Evolutionary conservation across 2,329 filamentous ascomycete genomes (phyloP).

Genomic region (Dactylellina leptospora): DNA sequence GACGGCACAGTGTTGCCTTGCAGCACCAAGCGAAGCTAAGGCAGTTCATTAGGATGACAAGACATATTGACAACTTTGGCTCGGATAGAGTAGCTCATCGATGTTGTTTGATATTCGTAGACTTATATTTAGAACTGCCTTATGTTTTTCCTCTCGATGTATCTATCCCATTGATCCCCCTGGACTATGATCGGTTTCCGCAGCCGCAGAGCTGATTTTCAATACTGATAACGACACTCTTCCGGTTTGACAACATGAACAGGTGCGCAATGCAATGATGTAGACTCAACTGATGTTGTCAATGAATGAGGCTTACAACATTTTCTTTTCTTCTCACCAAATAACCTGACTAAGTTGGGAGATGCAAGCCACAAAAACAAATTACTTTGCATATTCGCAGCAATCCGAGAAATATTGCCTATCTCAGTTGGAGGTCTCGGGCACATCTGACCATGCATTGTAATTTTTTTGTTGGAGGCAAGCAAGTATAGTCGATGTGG

Average conservation of each 20-base stretch:
- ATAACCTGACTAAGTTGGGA: neutral
- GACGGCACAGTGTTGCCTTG: conserved; percentile 43
- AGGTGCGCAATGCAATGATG: too few species aligned
- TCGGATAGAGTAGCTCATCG: conserved; percentile 1
- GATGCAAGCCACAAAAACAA: neutral
- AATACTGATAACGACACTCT: too few species aligned
- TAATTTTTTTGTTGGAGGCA: neutral
- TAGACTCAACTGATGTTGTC: too few species aligned
- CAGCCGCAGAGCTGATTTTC: too few species aligned
- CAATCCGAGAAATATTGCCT: conserved; percentile 27
- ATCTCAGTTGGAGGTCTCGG: conserved; percentile 2
- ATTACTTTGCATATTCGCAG: conserved; percentile 2
- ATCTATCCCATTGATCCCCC: too few species aligned
- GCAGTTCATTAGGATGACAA: conserved; percentile 31
- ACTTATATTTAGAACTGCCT: conserved; percentile 31
- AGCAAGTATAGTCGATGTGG: conserved; percentile 20
- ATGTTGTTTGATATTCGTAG: conserved; percentile 3
- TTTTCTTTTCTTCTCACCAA: neutral
- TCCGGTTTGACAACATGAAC: too few species aligned
- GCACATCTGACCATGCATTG: conserved; percentile 25
- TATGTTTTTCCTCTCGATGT: neutral
- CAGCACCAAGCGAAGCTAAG: conserved; percentile 28
- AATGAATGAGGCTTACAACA: neutral
- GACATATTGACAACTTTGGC: conserved; percentile 1
- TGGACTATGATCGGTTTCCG: too few species aligned